Percentiles rank a stretch among this genome's conserved stretches.
Evolutionary conservation across 2,329 filamentous ascomycete species (phyloP).

Genomic region (Penicillium concentricum): DNA sequence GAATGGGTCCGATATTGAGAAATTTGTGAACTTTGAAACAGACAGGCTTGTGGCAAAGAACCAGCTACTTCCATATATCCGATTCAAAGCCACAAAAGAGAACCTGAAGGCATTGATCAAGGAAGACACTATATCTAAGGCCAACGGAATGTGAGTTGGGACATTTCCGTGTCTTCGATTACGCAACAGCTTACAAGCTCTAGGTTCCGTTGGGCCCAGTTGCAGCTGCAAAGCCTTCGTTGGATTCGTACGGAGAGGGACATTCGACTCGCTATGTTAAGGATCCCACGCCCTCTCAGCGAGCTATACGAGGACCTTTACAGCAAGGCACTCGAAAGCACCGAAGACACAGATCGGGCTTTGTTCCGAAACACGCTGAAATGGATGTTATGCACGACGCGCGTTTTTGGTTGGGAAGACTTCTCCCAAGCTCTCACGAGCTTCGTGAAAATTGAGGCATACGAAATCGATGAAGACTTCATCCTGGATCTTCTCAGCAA

Average conservation of each 20-base stretch:
- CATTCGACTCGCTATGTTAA: not conserved
- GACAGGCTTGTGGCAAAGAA: not conserved
- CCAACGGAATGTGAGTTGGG: not conserved
- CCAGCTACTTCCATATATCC: not conserved
- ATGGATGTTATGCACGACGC: not conserved
- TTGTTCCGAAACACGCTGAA: not conserved
- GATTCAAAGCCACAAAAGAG: not conserved
- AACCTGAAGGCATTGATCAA: not conserved
- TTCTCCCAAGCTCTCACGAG: not conserved
- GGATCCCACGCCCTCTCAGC: not conserved
- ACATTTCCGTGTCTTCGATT: not conserved
- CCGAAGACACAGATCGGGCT: not conserved
- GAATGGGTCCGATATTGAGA: not conserved
- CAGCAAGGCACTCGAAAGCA: not conserved
- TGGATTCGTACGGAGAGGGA: not conserved
- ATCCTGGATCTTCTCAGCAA: not conserved
- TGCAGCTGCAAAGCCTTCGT: not conserved
- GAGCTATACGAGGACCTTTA: not conserved
- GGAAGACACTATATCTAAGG: not conserved
- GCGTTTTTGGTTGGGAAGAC: not conserved
- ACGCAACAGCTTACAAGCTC: not conserved
- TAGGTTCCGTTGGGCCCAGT: not conserved
- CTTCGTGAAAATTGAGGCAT: not conserved
- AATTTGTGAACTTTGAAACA: not conserved
- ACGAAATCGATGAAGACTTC: not conserved